Conservation (phyloP, 228 moss, liverwort and hornwort species). For the Sphagnum fallax region DNA sequence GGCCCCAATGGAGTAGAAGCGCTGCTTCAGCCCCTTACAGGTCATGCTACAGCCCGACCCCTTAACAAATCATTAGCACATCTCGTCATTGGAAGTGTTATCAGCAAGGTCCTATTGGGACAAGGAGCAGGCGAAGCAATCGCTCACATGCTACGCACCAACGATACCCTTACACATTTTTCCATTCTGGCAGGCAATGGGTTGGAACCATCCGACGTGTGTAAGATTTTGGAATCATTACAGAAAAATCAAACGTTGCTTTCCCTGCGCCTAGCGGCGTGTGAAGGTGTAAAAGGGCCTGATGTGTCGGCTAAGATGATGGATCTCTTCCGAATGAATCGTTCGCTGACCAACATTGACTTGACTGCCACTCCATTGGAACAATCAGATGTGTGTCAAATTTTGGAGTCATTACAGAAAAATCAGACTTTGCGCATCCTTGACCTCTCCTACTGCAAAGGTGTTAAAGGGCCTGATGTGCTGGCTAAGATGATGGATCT, state of each 20-base stretch:
- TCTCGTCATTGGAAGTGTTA: background rate
- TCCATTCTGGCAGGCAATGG: accelerated
- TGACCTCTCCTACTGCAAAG: background rate
- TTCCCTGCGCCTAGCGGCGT: accelerated
- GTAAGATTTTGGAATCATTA: background rate
- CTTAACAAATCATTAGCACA: background rate
- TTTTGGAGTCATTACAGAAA: too few relatives aligned
- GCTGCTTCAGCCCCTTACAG: background rate
- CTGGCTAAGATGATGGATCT: background rate
- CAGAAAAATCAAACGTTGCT: background rate
- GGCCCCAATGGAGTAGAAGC: background rate
- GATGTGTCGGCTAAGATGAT: too few relatives aligned
- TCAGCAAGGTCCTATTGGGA: too few relatives aligned
- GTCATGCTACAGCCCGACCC: background rate
- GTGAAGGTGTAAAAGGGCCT: too few relatives aligned
- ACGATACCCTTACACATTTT: background rate
- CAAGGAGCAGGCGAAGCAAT: background rate
- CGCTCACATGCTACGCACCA: background rate
- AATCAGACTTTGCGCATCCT: too few relatives aligned
- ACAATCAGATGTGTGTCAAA: too few relatives aligned
- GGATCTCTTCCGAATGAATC: too few relatives aligned
- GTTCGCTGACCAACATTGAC: too few relatives aligned
- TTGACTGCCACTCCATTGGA: too few relatives aligned
- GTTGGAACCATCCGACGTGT: background rate
- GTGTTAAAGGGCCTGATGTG: background rate